A percentile compares a stretch with the other conserved stretches of the same genome.
Evolutionary conservation across 805 yeast genomes (phyloP).

Genomic region (Diddensiella santjacobensis): DNA sequence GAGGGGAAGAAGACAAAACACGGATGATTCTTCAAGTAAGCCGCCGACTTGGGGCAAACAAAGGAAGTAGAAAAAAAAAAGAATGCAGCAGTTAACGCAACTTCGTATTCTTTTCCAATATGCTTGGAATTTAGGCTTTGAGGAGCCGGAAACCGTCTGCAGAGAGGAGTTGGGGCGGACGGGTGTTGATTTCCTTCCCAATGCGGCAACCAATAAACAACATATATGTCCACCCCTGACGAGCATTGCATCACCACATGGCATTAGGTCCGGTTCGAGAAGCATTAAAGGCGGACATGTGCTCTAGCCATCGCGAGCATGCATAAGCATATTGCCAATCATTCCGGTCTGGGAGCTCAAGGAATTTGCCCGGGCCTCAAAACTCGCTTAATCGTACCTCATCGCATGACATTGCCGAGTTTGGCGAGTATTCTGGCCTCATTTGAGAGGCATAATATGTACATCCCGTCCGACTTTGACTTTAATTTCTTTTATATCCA

Average conservation of each 20-base stretch:
- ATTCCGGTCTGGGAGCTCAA: neutral
- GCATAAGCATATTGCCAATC: too few species aligned
- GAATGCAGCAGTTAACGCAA: neutral
- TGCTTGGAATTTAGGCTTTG: neutral
- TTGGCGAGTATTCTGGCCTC: too few species aligned
- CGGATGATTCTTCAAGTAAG: neutral
- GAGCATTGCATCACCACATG: too few species aligned
- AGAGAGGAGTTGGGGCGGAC: neutral
- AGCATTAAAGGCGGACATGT: neutral
- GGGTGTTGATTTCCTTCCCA: neutral
- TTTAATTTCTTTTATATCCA: slow-evolving; percentile 1
- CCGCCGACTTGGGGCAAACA: neutral
- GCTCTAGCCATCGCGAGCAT: neutral
- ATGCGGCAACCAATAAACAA: neutral
- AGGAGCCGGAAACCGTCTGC: too few species aligned
- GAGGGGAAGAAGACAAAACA: slow-evolving; percentile 2
- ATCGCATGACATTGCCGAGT: too few species aligned
- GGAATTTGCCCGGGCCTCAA: neutral
- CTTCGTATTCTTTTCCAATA: neutral
- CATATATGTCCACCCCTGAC: neutral
- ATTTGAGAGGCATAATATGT: slow-evolving; percentile 4
- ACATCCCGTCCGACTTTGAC: slow-evolving; percentile 20
- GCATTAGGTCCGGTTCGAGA: too few species aligned
- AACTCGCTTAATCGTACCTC: neutral
- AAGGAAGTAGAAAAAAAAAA: slow-evolving; percentile 1